A percentile compares a stretch with the other conserved stretches of the same genome.
Evolutionary conservation across 164 flowering plant genomes (phyloP).

Genomic region (Echeveria elegans): DNA sequence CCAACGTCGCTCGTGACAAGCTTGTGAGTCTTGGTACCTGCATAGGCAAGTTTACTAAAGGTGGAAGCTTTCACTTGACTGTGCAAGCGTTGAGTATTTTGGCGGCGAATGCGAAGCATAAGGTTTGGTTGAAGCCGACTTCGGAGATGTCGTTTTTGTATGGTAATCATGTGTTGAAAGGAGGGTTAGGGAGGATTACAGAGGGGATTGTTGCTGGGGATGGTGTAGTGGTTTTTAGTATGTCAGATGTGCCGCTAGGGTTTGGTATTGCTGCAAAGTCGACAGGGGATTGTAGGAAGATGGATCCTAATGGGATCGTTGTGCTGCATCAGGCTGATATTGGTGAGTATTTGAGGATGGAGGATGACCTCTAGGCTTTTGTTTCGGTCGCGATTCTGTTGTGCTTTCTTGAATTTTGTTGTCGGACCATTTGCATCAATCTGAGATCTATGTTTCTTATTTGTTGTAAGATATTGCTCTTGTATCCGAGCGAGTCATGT

Average conservation of each 20-base stretch:
- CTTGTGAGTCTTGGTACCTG: constrained; percentile 53
- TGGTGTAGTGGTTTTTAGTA: constrained; percentile 83
- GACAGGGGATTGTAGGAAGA: constrained; percentile 74
- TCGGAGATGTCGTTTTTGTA: constrained; percentile 84
- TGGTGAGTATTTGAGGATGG: constrained; percentile 84
- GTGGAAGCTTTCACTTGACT: constrained; percentile 63
- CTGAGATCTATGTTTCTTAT: too few relatives aligned
- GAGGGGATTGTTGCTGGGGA: constrained; percentile 59
- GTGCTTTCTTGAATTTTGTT: not conserved
- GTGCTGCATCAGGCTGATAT: constrained; percentile 77
- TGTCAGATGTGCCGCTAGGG: constrained; percentile 83
- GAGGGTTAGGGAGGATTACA: constrained; percentile 78
- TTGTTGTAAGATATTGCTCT: too few relatives aligned
- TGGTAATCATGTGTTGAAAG: constrained; percentile 78
- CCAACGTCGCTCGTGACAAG: constrained; percentile 47
- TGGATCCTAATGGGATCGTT: constrained; percentile 85
- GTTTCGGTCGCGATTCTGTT: not conserved
- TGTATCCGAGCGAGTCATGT: too few relatives aligned
- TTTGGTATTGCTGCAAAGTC: constrained; percentile 74
- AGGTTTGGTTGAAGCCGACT: constrained; percentile 90
- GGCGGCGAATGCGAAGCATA: constrained; percentile 75
- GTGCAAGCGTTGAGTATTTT: constrained; percentile 42
- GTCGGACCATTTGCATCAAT: not conserved
- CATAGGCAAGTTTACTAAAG: constrained; percentile 66
- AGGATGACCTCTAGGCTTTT: constrained; percentile 18